A percentile compares a stretch with the other conserved stretches of the same genome.
These are phyloP conservation scores for Mimosa pudica DNA, from an alignment of 306 rosid species.

Conservation along the genomic window DNA sequence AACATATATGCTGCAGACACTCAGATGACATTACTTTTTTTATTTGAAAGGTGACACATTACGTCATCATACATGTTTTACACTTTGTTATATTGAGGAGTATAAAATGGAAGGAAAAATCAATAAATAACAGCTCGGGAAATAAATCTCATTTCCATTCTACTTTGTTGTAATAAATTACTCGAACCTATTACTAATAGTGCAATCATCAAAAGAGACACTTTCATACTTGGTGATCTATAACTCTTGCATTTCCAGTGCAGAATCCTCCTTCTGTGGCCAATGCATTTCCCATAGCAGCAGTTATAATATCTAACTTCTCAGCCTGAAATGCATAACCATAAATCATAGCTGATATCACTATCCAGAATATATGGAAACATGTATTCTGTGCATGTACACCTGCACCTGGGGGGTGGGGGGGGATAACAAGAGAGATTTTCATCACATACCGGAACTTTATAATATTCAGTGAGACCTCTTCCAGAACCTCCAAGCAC, in stretches of 20 bases:
- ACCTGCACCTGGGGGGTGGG: not conserved
- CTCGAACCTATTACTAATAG: constrained; percentile 11
- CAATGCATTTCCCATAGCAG: constrained; percentile 97
- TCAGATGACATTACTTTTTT: not conserved
- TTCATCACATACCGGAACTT: constrained; percentile 74
- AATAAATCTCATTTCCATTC: constrained; percentile 22
- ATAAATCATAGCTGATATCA: constrained; percentile 41
- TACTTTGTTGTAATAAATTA: constrained; percentile 4
- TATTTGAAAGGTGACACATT: not conserved
- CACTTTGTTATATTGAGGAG: constrained; percentile 3
- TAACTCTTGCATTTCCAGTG: constrained; percentile 91
- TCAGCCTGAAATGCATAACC: constrained; percentile 61
- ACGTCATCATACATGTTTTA: constrained; percentile 27
- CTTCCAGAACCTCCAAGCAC: constrained; percentile 92
- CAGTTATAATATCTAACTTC: constrained; percentile 89
- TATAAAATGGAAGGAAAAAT: constrained; percentile 12
- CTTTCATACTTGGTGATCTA: constrained; percentile 89
- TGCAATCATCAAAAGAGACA: constrained; percentile 32
- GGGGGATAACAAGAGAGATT: constrained; percentile 14
- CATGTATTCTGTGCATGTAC: constrained; percentile 20
- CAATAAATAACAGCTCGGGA: constrained; percentile 3
- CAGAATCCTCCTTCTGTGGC: constrained; percentile 99
- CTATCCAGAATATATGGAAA: constrained; percentile 24
- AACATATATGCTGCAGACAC: constrained; percentile 6
- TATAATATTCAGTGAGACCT: constrained; percentile 81